Base-by-base conservation (phyloP, 1,284 basidiomycete genomes). In the Ustilago cynodontis region DNA sequence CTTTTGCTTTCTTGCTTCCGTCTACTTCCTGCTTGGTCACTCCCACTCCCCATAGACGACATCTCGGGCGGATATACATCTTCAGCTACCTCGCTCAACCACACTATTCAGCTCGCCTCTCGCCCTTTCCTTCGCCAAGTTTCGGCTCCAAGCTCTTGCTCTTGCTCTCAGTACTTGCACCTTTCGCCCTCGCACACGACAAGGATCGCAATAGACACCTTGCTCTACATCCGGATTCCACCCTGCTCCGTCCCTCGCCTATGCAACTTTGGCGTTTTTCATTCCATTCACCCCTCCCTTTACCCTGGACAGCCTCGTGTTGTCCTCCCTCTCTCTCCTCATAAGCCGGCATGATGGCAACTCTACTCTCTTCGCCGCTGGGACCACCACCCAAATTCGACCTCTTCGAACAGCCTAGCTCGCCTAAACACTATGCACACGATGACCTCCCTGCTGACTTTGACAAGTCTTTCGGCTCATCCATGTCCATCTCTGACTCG, bases 401-500 rank as follows among this genome's bases (percentile, higher is more conserved):
- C 55, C 52, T 78, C 64, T 78, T 81, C 54, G 45, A 79, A 33
- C 62, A 79, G 50, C 78, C 75, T 13, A 64, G 54, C 57, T 80
- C 78, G 10, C 79, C 80, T n/a, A 78, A 65, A 50, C 56, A 52
- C 58, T 72, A 63, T 47, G 41, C 54, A 47, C 60, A 79, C 39
- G 71, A 79, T 20, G 79, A 81, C 29, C 67, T 81, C n/a, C 79
- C 79, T 16, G 73, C 71, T n/a, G 79, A 82, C 59, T 71, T 83
- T 57, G 82, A 83, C 73, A 77, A 72, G 31, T 84, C 82, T 4
- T 85, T 85, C 31, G 83, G 83, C 61, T 83, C 82, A n/a, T 82
- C 81, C 39, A 84, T 85, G 84, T 84, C 82, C 45, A 77, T 85
- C 47, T 80, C 80, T 8, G 77, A 78, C 20, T 84, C 82, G 6